Conservation (phyloP, 2,329 filamentous ascomycete species). For the Erysiphe pulchra region DNA sequence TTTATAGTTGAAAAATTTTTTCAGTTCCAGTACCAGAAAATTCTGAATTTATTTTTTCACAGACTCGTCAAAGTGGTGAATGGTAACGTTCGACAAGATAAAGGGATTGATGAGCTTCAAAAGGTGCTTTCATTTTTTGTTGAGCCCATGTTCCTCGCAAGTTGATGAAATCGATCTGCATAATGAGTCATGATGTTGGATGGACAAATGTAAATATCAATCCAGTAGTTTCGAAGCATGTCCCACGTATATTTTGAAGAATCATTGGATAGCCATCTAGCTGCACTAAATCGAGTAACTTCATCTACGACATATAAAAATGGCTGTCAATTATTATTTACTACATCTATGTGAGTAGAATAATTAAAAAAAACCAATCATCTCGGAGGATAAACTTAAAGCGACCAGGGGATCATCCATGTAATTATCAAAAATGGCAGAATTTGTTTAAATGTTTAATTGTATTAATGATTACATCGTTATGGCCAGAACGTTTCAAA, state of each 20-base stretch:
- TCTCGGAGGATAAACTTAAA: background rate
- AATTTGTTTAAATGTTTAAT: background rate
- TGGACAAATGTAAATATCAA: background rate
- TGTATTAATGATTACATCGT: background rate
- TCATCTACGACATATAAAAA: conserved; percentile 1
- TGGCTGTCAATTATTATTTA: background rate
- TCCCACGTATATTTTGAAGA: background rate
- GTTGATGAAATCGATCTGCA: background rate
- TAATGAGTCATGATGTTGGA: background rate
- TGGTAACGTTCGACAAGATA: background rate
- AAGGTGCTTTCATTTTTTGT: background rate
- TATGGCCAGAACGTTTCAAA: background rate
- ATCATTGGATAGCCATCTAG: conserved; percentile 1
- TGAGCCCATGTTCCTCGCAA: background rate
- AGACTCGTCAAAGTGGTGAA: background rate
- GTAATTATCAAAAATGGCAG: background rate
- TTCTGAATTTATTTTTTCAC: background rate
- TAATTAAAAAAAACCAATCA: conserved; percentile 1
- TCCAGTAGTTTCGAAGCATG: background rate
- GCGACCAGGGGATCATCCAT: background rate
- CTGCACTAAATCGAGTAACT: conserved; percentile 1
- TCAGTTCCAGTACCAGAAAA: background rate
- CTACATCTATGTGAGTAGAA: conserved; percentile 1
- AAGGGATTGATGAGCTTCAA: background rate
- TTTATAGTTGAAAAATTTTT: background rate